Conservation (phyloP, 495 filamentous ascomycete species). For the Penicillium coprophilum region DNA sequence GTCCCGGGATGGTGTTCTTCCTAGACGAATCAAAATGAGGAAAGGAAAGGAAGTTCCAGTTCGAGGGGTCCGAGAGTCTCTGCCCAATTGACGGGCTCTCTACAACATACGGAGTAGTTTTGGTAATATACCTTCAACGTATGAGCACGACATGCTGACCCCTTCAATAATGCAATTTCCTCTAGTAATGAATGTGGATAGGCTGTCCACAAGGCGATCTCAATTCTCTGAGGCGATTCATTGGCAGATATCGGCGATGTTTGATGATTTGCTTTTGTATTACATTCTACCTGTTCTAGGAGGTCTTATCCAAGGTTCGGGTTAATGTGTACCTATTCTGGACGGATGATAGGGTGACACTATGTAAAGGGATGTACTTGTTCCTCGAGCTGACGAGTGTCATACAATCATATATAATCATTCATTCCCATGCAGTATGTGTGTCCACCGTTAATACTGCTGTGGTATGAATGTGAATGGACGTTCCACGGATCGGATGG, state of each 20-base stretch:
- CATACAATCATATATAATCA: not conserved
- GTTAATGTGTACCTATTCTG: not conserved
- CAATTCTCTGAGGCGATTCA: not conserved
- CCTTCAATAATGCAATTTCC: not conserved
- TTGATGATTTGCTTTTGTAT: not conserved
- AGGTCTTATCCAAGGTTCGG: not conserved
- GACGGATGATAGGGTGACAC: not conserved
- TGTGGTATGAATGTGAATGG: not conserved
- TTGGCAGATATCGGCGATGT: not conserved
- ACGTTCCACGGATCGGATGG: not conserved
- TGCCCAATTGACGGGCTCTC: not conserved
- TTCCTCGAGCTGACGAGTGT: not conserved
- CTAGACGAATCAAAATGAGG: not conserved
- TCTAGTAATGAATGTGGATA: conserved; percentile 1
- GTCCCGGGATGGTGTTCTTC: not conserved
- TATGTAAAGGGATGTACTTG: not conserved
- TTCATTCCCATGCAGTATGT: not conserved
- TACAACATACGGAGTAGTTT: no score
- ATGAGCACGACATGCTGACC: not conserved
- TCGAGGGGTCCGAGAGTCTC: conserved; percentile 1
- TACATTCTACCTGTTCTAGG: not conserved
- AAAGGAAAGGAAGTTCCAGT: not conserved
- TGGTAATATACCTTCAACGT: not conserved
- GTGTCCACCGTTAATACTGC: not conserved
- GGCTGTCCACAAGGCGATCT: not conserved